Percentiles rank a stretch among this genome's conserved stretches.
Evolutionary conservation across 345 rosid genomes (phyloP).

Genomic region (Eucalyptus cloeziana): DNA sequence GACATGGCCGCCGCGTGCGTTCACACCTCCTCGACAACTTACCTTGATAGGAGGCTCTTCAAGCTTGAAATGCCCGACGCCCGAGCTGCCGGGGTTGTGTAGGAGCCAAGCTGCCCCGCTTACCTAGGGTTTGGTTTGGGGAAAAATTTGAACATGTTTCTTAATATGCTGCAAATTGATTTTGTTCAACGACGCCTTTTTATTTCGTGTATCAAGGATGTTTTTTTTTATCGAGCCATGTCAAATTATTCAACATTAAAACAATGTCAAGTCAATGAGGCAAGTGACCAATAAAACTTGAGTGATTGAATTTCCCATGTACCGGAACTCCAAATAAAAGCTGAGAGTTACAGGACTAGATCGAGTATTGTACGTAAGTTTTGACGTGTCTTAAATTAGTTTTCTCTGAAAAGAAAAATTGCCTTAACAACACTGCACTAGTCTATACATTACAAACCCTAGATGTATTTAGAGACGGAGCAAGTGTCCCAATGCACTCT

Average conservation of each 20-base stretch:
- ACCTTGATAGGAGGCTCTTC: not conserved
- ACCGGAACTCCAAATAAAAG: not conserved
- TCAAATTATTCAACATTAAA: not conserved
- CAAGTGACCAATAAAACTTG: not conserved
- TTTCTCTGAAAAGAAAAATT: not conserved
- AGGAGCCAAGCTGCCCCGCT: not conserved
- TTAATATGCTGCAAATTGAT: not conserved
- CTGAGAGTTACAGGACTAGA: not conserved
- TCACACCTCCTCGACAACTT: not conserved
- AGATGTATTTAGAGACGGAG: not conserved
- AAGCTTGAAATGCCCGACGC: not conserved
- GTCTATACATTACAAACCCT: not conserved
- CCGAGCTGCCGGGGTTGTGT: not conserved
- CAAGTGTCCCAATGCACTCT: not conserved
- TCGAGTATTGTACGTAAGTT: not conserved
- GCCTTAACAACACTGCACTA: not conserved
- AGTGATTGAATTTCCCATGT: not conserved
- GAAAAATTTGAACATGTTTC: not conserved
- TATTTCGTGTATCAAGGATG: not conserved
- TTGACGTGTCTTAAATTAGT: not conserved
- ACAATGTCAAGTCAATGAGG: not conserved
- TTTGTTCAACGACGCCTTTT: not conserved
- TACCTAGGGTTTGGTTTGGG: not conserved
- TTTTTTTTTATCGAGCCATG: not conserved
- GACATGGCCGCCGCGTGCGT: not conserved